Conservation (phyloP, 163 green algal genomes). For the Scenedesmus sp. region DNA sequence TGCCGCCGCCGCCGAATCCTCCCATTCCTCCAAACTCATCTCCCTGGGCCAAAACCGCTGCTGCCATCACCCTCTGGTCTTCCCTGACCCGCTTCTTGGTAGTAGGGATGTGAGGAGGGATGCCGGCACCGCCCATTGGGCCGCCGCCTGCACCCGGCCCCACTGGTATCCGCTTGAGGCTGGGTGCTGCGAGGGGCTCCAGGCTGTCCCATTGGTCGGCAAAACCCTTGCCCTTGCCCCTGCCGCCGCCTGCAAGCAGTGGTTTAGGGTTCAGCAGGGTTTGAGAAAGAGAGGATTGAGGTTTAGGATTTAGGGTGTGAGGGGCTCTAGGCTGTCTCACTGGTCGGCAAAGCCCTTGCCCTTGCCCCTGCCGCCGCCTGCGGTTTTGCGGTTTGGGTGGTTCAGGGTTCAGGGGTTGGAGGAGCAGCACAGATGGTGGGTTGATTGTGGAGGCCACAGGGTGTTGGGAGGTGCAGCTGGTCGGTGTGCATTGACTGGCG, state of each 20-base stretch:
- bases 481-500: no score
- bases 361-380: constrained; percentile 15
- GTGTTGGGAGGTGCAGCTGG: no score
- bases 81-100: constrained; percentile 40
- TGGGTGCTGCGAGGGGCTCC: constrained; percentile 35
- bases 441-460: no score
- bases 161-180: constrained; percentile 26
- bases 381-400: no score
- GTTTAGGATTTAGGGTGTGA: no score
- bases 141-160: not conserved
- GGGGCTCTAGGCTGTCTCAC: constrained; percentile 20
- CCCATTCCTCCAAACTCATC: constrained; percentile 47
- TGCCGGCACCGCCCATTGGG: not conserved
- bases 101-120: not conserved
- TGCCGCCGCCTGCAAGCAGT: not conserved
- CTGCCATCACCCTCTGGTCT: constrained; percentile 30
- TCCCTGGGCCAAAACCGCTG: constrained; percentile 33
- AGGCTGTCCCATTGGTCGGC: constrained; percentile 50
- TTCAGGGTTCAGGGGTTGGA: not conserved
- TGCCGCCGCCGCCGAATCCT: constrained; percentile 12
- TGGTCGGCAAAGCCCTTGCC: constrained; percentile 23
- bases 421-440: not conserved
- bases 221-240: constrained; percentile 5
- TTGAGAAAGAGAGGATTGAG: no score
- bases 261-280: no score